Conservation (phyloP, 345 rosid genomes). For the Corchorus olitorius region DNA sequence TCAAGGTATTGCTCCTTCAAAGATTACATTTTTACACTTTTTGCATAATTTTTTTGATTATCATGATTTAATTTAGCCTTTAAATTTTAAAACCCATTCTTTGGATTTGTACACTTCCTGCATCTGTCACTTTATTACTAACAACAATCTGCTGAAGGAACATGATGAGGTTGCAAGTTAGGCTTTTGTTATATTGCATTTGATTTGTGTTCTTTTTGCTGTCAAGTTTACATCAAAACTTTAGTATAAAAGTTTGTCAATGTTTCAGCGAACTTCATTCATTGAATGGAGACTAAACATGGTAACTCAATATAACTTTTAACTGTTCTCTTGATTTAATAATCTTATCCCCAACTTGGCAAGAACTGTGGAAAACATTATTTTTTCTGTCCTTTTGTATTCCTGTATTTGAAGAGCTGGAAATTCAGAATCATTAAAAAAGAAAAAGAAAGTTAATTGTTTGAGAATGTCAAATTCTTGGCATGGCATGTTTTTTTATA, state of each 20-base stretch:
- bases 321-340: neutral
- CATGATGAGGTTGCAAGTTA: conserved; percentile 1
- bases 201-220: neutral
- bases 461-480: conserved; percentile 43
- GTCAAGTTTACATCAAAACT: neutral
- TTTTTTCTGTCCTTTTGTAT: neutral
- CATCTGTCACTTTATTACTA: conserved; percentile 6
- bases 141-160: conserved; percentile 2
- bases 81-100: neutral
- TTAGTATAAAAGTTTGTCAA: neutral
- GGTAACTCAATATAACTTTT: neutral
- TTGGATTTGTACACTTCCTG: neutral
- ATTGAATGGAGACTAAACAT: conserved; percentile 1
- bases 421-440: conserved; percentile 32
- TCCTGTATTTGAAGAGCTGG: conserved; percentile 21
- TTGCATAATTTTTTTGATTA: neutral
- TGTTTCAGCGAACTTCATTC: neutral
- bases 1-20: conserved; percentile 47
- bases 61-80: neutral
- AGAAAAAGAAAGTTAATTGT: conserved; percentile 16
- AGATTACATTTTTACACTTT: neutral
- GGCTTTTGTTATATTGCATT: neutral
- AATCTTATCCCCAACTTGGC: conserved; percentile 1
- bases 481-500: conserved; percentile 35
- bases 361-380: neutral